Conservation (phyloP, 495 filamentous ascomycete species). For the Talaromyces wortmannii region DNA sequence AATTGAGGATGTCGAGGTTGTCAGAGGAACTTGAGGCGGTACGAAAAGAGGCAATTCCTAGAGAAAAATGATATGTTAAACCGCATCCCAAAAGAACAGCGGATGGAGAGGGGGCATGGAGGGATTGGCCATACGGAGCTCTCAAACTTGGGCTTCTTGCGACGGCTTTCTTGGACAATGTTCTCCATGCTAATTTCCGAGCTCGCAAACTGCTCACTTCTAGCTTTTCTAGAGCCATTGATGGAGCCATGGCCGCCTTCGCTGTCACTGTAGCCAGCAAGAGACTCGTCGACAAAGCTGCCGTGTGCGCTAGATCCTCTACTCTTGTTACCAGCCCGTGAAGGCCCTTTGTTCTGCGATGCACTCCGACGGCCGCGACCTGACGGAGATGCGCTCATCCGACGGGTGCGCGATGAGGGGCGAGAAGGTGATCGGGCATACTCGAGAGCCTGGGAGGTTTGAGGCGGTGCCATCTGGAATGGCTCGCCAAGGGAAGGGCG, state of each 20-base stretch:
- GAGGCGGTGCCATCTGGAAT: slow-evolving; percentile 49
- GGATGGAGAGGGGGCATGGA: slow-evolving; percentile 6
- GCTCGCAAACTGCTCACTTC: slow-evolving; percentile 76
- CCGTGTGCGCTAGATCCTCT: slow-evolving; percentile 61
- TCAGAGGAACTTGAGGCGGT: slow-evolving; percentile 83
- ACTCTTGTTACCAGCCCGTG: slow-evolving; percentile 60
- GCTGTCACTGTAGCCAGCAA: slow-evolving; percentile 71
- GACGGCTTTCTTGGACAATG: slow-evolving; percentile 91
- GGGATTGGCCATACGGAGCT: slow-evolving; percentile 71
- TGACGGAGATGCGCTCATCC: slow-evolving; percentile 80
- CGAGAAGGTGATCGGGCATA: slow-evolving; percentile 54
- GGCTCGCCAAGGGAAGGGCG: slow-evolving; percentile 47
- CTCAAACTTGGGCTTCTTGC: slow-evolving; percentile 95
- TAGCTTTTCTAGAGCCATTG: slow-evolving; percentile 61
- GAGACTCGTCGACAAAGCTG: slow-evolving; percentile 54
- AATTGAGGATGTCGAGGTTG: slow-evolving; percentile 82
- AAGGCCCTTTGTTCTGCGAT: slow-evolving; percentile 67
- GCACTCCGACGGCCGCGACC: slow-evolving; percentile 70
- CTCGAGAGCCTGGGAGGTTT: slow-evolving; percentile 41
- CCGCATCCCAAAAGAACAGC: slow-evolving; percentile 5
- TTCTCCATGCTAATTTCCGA: slow-evolving; percentile 97
- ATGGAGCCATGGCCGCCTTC: slow-evolving; percentile 69
- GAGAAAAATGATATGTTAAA: slow-evolving; percentile 8
- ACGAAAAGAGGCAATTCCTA: slow-evolving; percentile 94
- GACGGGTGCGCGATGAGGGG: slow-evolving; percentile 59